Evolutionary conservation across 2,329 filamentous ascomycete species (phyloP).

Genomic region (Pseudogymnoascus sp.): DNA sequence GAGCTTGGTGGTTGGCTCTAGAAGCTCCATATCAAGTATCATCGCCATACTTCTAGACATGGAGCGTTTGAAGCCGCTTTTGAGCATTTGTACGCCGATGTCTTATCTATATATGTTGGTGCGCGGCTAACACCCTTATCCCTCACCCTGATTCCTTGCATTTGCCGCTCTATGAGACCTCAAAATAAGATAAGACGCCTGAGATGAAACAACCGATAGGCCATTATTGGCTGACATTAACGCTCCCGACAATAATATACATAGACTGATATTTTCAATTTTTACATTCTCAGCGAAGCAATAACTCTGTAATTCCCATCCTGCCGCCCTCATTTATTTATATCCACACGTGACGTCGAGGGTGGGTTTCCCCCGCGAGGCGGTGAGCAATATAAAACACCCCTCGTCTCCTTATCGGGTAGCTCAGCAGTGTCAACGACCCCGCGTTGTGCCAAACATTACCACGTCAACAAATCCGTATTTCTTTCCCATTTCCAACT

Average conservation of each 20-base stretch:
- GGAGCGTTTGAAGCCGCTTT: neutral
- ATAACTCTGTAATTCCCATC: neutral
- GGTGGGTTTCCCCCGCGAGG: slow-evolving; percentile 5
- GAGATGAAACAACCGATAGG: neutral
- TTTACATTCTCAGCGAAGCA: neutral
- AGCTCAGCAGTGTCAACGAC: neutral
- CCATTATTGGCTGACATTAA: neutral
- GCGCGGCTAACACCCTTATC: slow-evolving; percentile 6
- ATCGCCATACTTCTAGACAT: neutral
- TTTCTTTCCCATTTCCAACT: slow-evolving; percentile 10
- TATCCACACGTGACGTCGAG: slow-evolving; percentile 5
- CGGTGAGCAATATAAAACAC: slow-evolving; percentile 10
- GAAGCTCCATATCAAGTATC: neutral
- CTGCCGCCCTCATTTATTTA: neutral
- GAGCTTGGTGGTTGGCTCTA: slow-evolving; percentile 1
- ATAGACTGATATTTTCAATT: neutral
- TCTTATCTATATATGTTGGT: neutral
- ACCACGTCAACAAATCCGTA: slow-evolving; percentile 10
- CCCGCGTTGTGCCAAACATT: slow-evolving; percentile 1
- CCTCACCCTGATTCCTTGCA: neutral
- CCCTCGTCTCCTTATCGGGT: slow-evolving; percentile 8
- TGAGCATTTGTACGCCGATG: neutral
- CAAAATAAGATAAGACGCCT: neutral
- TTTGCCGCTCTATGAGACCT: neutral
- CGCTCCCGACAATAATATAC: neutral